Evolutionary conservation across 139 green algal genomes (phyloP), one percentile per base, ranked within the genome.

Genomic region (Dunaliella sp.): DNA sequence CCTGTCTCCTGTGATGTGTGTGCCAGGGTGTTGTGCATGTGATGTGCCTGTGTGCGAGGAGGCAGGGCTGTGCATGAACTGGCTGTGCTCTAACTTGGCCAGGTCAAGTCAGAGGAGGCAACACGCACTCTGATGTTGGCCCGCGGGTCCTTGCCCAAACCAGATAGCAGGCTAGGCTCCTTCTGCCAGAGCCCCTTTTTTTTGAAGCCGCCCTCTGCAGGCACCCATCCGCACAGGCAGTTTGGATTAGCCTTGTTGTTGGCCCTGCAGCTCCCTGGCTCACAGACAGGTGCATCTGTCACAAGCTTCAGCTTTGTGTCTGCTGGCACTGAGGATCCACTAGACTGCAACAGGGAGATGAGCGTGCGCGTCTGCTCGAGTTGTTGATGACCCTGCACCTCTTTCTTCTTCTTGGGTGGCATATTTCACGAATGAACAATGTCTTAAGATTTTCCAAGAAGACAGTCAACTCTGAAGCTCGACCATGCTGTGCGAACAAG

Each of bases 101-200:
- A 30, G 34, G 48, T 16, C 30, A 58, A 82, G 77, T 16, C 7
- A 59, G 31, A 57, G 77, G 33, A 82, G n/a, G n/a, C n/a, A n/a
- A n/a, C n/a, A n/a, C n/a, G n/a, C 38, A 28, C 12, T 28, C 38
- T 31, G 1, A 36, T 82, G 65, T 31, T 35, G 3, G 87, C 87
- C 90, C 32, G 24, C 86, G 90, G 91, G 75, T 95, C 88, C 0
- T 75, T 30, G 25, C 93, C 93, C n/a, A 96, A 75, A 1, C 85
- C 65, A 0, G 21, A 74, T 26, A 94, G 80, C 1, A 80, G 76
- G 7, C 89, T 84, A 7, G 90, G 77, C 38, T 95, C 87, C 82
- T 95, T 97, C 65, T 94, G 88, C 95, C 95, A 98, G 32, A 98
- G 85, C 0, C 95, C 95, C 75, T 93, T 93, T 38, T 92, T 92